Evolutionary conservation across 2,329 filamentous ascomycete species (phyloP).

Genomic region (Conoideocrella luteorostrata): DNA sequence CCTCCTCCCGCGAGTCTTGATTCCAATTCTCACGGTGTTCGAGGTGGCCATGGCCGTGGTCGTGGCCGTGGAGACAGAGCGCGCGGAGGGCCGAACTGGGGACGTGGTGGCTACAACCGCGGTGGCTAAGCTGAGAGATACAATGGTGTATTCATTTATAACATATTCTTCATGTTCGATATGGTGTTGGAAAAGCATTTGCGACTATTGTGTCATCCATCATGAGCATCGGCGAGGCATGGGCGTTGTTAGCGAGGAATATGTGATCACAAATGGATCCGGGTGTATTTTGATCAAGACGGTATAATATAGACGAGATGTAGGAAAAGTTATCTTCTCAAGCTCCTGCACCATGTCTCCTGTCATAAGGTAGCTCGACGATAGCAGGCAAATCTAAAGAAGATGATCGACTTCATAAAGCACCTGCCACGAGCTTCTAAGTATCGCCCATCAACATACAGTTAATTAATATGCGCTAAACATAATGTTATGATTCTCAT

Average conservation of each 20-base stretch:
- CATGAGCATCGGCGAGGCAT: background rate
- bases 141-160: background rate
- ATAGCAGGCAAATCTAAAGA: too few species aligned
- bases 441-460: too few species aligned
- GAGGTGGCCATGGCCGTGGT: slow-evolving; percentile 33
- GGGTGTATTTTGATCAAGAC: background rate
- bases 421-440: too few species aligned
- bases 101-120: slow-evolving; percentile 25
- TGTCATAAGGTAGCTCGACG: too few species aligned
- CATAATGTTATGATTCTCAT: too few species aligned
- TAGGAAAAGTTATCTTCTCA: too few species aligned
- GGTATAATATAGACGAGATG: slow-evolving; percentile 1
- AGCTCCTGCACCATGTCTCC: too few species aligned
- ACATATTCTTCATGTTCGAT: background rate
- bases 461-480: too few species aligned
- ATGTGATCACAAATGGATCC: too few species aligned
- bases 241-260: too few species aligned
- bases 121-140: slow-evolving; percentile 12
- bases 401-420: too few species aligned
- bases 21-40: slow-evolving; percentile 31
- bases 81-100: slow-evolving; percentile 26
- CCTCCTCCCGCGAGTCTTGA: slow-evolving; percentile 56
- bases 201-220: background rate
- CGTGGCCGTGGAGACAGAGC: slow-evolving; percentile 34
- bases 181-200: background rate